Conservation (phyloP, 169 alveolate genomes). For the Cyclospora cayetanensis region DNA sequence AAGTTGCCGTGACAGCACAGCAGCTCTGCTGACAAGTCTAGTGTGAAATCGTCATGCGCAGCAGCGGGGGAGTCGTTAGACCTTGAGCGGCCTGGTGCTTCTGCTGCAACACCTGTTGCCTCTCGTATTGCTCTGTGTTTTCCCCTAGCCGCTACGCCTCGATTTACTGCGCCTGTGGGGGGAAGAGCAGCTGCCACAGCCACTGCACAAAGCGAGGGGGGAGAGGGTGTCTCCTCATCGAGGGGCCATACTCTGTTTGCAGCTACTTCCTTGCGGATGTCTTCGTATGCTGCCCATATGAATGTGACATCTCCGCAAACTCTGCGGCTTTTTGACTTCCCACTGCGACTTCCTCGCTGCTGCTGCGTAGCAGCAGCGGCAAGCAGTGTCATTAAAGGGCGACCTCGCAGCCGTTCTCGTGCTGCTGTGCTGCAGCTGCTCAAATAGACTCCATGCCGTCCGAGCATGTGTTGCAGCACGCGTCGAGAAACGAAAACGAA, state of each 20-base stretch:
- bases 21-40: constrained; percentile 60
- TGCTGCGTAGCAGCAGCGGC: constrained; percentile 64
- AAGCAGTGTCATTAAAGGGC: constrained; percentile 45
- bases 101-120: not conserved
- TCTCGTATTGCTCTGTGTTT: not conserved
- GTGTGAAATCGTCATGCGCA: not conserved
- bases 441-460: constrained; percentile 52
- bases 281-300: constrained; percentile 56
- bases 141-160: not conserved
- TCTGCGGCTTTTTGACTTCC: constrained; percentile 12
- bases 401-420: constrained; percentile 42
- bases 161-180: not conserved
- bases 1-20: constrained; percentile 59
- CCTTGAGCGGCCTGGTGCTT: no score
- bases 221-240: constrained; percentile 1
- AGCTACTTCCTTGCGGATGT: constrained; percentile 23
- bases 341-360: constrained; percentile 32
- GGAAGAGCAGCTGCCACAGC: not conserved
- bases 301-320: constrained; percentile 42
- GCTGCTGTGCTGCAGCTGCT: constrained; percentile 64
- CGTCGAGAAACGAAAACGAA: constrained; percentile 42
- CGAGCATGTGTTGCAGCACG: constrained; percentile 50
- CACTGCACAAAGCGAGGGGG: not conserved
- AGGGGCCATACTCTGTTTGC: constrained; percentile 37
- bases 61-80: no score